Evolutionary conservation across 148 eudicot genomes (phyloP).

Genomic region (Rhododendron mucronatum): DNA sequence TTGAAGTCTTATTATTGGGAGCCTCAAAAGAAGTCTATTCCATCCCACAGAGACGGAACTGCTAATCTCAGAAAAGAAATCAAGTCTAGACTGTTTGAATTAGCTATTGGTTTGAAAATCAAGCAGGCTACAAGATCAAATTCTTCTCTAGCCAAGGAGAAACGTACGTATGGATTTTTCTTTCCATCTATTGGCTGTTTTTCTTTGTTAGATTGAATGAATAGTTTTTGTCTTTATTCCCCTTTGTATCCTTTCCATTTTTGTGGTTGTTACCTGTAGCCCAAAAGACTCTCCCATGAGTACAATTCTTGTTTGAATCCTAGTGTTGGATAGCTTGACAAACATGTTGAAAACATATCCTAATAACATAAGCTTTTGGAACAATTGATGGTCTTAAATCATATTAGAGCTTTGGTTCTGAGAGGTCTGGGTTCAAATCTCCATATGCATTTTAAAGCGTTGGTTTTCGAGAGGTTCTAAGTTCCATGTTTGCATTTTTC

Average conservation of each 20-base stretch:
- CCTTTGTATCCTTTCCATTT: not conserved
- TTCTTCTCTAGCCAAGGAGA: constrained; percentile 43
- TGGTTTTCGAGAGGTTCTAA: not conserved
- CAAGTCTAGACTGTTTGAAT: constrained; percentile 47
- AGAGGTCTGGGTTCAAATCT: not conserved
- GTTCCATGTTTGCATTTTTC: not conserved
- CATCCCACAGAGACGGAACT: constrained; percentile 32
- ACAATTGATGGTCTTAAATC: not conserved
- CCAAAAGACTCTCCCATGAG: not conserved
- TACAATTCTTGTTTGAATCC: not conserved
- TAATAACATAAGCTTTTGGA: not conserved
- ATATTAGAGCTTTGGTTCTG: not conserved
- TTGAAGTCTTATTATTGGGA: constrained; percentile 83
- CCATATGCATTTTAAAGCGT: not conserved
- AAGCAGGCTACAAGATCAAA: constrained; percentile 32
- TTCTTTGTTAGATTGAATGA: not conserved
- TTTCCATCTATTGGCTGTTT: constrained; percentile 1
- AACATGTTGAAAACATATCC: not conserved
- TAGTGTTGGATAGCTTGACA: not conserved
- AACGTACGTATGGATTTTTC: constrained; percentile 41
- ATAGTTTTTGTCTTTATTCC: not conserved
- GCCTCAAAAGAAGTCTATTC: constrained; percentile 65
- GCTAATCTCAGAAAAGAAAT: constrained; percentile 53
- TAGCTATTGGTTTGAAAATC: constrained; percentile 45
- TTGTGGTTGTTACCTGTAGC: not conserved